Evolutionary conservation across 306 rosid species (phyloP).

Genomic region (Lagenaria siceraria): DNA sequence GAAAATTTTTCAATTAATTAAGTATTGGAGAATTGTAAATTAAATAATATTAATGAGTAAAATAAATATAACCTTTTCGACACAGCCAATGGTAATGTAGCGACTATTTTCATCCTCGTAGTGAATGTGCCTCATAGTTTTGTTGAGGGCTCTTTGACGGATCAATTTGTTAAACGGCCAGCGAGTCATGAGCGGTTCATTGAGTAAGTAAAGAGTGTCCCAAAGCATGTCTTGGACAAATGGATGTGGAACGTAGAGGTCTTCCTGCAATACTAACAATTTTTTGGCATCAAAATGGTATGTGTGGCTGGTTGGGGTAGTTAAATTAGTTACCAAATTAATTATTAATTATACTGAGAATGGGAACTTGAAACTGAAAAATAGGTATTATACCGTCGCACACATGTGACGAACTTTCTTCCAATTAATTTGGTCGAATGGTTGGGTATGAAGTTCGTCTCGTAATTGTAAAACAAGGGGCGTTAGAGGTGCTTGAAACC

Average conservation of each 20-base stretch:
- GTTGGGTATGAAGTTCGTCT: conserved; percentile 17
- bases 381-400: conserved; percentile 8
- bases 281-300: too few relatives aligned
- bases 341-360: neutral
- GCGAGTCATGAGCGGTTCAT: conserved; percentile 16
- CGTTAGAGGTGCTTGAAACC: conserved; percentile 10
- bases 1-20: too few relatives aligned
- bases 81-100: conserved; percentile 17
- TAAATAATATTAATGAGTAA: too few relatives aligned
- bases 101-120: conserved; percentile 25
- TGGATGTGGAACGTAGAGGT: conserved; percentile 11
- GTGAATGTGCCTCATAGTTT: conserved; percentile 22
- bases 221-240: conserved; percentile 14
- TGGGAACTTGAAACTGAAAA: too few relatives aligned
- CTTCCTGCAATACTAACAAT: neutral
- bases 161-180: conserved; percentile 26
- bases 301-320: too few relatives aligned
- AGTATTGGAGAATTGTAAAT: too few relatives aligned
- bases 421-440: conserved; percentile 8
- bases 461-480: conserved; percentile 10
- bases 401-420: conserved; percentile 12
- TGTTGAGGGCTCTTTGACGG: conserved; percentile 14
- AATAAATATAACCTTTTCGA: conserved; percentile 35
- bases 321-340: too few relatives aligned
- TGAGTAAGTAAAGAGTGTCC: conserved; percentile 11